phyloP scores from a whole-genome alignment of 2,329 filamentous ascomycete genomes.

The Phyllosticta citribraziliensis region DNA sequence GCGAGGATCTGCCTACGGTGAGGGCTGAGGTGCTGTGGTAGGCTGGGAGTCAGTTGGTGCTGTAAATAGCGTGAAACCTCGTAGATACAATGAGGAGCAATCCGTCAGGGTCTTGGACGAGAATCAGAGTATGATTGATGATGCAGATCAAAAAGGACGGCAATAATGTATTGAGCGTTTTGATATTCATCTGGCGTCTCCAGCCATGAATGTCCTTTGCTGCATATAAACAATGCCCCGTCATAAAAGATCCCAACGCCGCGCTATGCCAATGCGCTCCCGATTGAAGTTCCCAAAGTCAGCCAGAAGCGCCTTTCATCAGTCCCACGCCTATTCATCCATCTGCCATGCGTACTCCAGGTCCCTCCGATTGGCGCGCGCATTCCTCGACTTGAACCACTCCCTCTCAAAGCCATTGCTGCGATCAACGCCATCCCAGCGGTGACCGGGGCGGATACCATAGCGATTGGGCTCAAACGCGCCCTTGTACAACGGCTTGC shows the following conservation, averaged over 20 bases:
- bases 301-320: background rate
- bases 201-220: background rate
- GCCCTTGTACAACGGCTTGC: constrained; percentile 65
- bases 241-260: background rate
- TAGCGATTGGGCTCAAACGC: constrained; percentile 83
- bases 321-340: constrained; percentile 54
- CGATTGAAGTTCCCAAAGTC: background rate
- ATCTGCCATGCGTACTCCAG: constrained; percentile 93
- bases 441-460: constrained; percentile 80
- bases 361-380: constrained; percentile 63
- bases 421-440: constrained; percentile 95
- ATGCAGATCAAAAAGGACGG: background rate
- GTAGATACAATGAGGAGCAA: background rate
- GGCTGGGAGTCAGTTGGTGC: background rate
- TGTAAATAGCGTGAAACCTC: background rate
- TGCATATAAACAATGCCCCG: background rate
- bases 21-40: constrained; percentile 6
- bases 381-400: constrained; percentile 81
- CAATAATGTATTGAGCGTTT: background rate
- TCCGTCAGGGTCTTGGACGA: no score
- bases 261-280: background rate
- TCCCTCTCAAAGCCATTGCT: constrained; percentile 89
- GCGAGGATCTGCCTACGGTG: background rate
- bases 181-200: no score
- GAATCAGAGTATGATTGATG: no score